Base-by-base conservation (phyloP, 176 grass and related monocot species). In the Triticum urartu region DNA sequence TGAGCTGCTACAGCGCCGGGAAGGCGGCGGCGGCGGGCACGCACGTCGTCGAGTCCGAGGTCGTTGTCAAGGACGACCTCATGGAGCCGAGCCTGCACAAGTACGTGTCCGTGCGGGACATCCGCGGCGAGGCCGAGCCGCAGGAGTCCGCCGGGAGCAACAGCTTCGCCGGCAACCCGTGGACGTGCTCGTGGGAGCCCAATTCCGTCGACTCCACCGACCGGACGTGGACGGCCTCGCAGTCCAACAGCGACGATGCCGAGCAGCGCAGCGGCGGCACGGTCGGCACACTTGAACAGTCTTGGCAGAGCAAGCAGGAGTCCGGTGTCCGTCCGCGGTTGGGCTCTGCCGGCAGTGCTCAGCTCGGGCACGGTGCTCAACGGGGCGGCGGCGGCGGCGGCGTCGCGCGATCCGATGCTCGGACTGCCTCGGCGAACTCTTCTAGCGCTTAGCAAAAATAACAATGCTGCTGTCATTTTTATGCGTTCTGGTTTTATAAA, bases 81-180 rank as follows among this genome's bases (percentile, higher is more conserved):
- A 59, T 88, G 88, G 94, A 99, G 77, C 94, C 92, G 11, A 94
- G 88, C 79, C 47, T 99, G 56, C 97, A 96, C 86, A 96, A 87
- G 79, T 99, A 99, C 79, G 97, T 99, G 26, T 92, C 97, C 1
- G 90, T 99, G 33, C 89, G 94, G 54, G 94, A 94, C 50, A 64
- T 88, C 48, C 77, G 90, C 4, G 42, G 75, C 17, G 96, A 92
- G 25, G 20, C 84, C 1, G 96, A 95, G 87, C 93, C 90, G 7
- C 91, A 92, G 81, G 96, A 98, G 61, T 94, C 96, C 0, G 93
- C 96, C 0, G 96, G 96, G 60, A 98, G 96, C 90, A 98, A 98
- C 81, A 95, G 90, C 86, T 89, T 98, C 50, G 84, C 82, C 24
- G 90, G 91, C 36, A 89, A 92, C 58, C 83, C 87, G 20, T 95